Conservation (phyloP, 1,284 basidiomycete genomes). For the Melampsora larici-populina region DNA sequence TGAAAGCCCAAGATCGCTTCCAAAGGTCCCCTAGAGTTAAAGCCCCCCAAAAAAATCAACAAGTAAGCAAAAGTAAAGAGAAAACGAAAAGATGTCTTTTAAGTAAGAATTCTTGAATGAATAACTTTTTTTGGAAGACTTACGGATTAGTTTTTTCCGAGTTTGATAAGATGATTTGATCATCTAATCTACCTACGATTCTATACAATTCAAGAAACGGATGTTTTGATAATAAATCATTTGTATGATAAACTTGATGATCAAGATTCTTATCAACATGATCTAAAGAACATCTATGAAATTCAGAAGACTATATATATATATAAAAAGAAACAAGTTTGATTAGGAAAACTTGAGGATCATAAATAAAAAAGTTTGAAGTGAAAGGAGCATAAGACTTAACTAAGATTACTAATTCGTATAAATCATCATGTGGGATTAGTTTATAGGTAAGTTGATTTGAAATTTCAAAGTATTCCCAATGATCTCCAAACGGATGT, state of each 20-base stretch:
- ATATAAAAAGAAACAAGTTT: too few relatives aligned
- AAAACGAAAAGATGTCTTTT: not conserved
- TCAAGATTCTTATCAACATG: not conserved
- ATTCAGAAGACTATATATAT: not conserved
- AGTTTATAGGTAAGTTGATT: not conserved
- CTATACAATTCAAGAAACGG: not conserved
- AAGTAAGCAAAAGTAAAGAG: not conserved
- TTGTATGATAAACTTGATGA: conserved; percentile 6
- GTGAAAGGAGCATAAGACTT: too few relatives aligned
- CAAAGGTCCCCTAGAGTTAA: not conserved
- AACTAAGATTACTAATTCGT: not conserved
- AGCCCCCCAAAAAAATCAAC: not conserved
- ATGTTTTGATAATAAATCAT: conserved; percentile 2
- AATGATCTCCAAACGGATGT: not conserved
- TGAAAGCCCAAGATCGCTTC: not conserved
- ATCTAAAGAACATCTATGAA: not conserved
- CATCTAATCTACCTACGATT: conserved; percentile 3
- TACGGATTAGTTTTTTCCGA: conserved; percentile 26
- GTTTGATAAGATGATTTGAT: not conserved
- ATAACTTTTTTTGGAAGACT: too few relatives aligned
- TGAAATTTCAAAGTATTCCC: conserved; percentile 2
- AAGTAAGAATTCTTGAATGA: too few relatives aligned
- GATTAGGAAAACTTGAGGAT: too few relatives aligned
- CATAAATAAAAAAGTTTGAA: too few relatives aligned
- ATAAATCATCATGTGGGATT: not conserved